A percentile compares a stretch with the other conserved stretches of the same genome.
Conservation (phyloP, 2,329 filamentous ascomycete genomes). For the Nemania diffusa region DNA sequence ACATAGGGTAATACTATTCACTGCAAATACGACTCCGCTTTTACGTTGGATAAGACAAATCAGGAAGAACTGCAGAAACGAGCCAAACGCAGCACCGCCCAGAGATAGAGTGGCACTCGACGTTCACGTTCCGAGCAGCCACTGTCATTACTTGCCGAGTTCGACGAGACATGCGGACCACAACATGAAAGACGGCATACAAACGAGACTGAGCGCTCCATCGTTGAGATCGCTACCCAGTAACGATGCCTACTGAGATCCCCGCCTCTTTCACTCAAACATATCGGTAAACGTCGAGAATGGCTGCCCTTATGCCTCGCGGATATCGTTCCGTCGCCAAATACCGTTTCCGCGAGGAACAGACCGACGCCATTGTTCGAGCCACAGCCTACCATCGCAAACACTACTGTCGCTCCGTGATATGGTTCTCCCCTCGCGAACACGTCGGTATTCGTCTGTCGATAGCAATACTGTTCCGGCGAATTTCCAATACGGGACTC, state of each 20-base stretch:
- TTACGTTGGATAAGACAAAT: too few species aligned
- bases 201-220: background rate
- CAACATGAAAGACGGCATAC: background rate
- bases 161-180: background rate
- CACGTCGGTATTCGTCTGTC: slow-evolving; percentile 44
- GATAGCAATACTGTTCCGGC: slow-evolving; percentile 46
- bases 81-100: slow-evolving; percentile 4
- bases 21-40: too few species aligned
- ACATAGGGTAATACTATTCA: too few species aligned
- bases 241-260: slow-evolving; percentile 2
- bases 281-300: slow-evolving; percentile 15
- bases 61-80: slow-evolving; percentile 7
- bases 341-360: slow-evolving; percentile 19
- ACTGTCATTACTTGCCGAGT: slow-evolving; percentile 7
- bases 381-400: slow-evolving; percentile 46
- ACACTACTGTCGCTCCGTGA: slow-evolving; percentile 45
- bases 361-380: slow-evolving; percentile 45
- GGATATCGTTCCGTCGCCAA: slow-evolving; percentile 21
- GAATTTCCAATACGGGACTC: slow-evolving; percentile 39
- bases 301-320: slow-evolving; percentile 10
- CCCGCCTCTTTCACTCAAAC: slow-evolving; percentile 7
- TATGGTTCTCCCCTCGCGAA: slow-evolving; percentile 48
- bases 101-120: background rate
- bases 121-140: slow-evolving; percentile 2
- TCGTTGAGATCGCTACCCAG: background rate